A percentile compares a stretch with the other conserved stretches of the same genome.
Conservation (phyloP, 1,284 basidiomycete species). For the Ustilago bromivora region DNA sequence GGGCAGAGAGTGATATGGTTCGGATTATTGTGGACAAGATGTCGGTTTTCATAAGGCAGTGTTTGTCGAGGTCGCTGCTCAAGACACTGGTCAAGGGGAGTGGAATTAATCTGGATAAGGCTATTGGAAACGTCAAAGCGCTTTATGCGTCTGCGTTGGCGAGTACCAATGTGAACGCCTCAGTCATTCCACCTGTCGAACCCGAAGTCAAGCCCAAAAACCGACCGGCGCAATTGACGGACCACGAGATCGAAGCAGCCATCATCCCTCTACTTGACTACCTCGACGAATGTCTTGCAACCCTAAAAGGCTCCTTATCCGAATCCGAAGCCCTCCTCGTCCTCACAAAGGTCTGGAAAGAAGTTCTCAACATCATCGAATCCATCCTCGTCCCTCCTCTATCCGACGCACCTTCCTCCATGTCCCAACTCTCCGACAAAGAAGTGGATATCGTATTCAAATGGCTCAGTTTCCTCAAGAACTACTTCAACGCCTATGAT, state of each 20-base stretch:
- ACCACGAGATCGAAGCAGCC: conserved; percentile 93
- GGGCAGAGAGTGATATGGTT: conserved; percentile 95
- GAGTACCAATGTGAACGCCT: conserved; percentile 57
- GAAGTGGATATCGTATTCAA: conserved; percentile 98
- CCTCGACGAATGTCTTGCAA: conserved; percentile 92
- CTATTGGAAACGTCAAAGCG: conserved; percentile 67
- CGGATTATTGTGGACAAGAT: conserved; percentile 99
- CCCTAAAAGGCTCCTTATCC: conserved; percentile 87
- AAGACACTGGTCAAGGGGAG: conserved; percentile 66
- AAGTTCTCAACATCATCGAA: conserved; percentile 89
- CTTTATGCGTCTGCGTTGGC: conserved; percentile 66
- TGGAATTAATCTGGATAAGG: conserved; percentile 66
- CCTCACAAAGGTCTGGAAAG: conserved; percentile 96
- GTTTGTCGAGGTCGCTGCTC: conserved; percentile 82
- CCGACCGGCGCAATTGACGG: conserved; percentile 81
- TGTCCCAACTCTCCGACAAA: conserved; percentile 90
- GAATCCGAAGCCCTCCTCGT: conserved; percentile 81
- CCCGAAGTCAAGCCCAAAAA: conserved; percentile 53
- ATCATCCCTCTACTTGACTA: conserved; percentile 95
- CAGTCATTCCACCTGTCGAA: conserved; percentile 64
- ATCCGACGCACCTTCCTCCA: conserved; percentile 86
- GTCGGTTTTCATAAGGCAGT: conserved; percentile 91
- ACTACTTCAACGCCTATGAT: conserved; percentile 95
- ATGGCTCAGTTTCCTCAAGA: conserved; percentile 86
- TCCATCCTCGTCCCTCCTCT: conserved; percentile 90